These are phyloP conservation scores for Cladophialophora immunda DNA, from an alignment of 2,329 filamentous ascomycete species.

Conservation along the genomic window DNA sequence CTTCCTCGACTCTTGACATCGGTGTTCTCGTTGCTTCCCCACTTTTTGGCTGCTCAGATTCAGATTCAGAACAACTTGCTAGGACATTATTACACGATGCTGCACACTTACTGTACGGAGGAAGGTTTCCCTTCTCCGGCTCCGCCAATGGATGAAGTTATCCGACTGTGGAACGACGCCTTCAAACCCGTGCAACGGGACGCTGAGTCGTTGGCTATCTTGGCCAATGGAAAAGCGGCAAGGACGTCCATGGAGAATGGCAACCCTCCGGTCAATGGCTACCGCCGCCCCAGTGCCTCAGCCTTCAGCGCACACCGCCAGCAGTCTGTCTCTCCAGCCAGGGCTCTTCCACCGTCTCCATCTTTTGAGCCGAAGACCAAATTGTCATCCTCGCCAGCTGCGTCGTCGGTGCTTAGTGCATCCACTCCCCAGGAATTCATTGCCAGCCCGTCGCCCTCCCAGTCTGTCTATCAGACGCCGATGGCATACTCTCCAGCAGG, in stretches of 20 bases:
- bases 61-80: conserved; percentile 80
- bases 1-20: conserved; percentile 76
- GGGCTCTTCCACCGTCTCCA: conserved; percentile 42
- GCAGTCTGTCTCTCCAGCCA: conserved; percentile 45
- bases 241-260: conserved; percentile 64
- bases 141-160: conserved; percentile 75
- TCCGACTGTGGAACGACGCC: conserved; percentile 70
- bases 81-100: conserved; percentile 78
- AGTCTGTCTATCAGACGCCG: conserved; percentile 43
- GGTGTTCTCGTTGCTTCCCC: conserved; percentile 76
- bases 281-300: conserved; percentile 50
- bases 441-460: conserved; percentile 40
- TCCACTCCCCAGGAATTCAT: conserved; percentile 34
- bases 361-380: conserved; percentile 46
- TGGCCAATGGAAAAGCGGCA: conserved; percentile 73
- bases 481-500: conserved; percentile 49
- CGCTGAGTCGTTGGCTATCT: conserved; percentile 69
- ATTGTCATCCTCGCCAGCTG: conserved; percentile 44
- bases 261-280: conserved; percentile 50
- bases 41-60: conserved; percentile 74
- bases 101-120: conserved; percentile 76
- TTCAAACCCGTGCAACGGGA: conserved; percentile 72
- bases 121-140: conserved; percentile 75
- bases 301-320: conserved; percentile 40
- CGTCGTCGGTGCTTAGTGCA: conserved; percentile 44